Base-by-base conservation (phyloP, 192 early-diverging fungal species). In the Coemansia sp. region DNA sequence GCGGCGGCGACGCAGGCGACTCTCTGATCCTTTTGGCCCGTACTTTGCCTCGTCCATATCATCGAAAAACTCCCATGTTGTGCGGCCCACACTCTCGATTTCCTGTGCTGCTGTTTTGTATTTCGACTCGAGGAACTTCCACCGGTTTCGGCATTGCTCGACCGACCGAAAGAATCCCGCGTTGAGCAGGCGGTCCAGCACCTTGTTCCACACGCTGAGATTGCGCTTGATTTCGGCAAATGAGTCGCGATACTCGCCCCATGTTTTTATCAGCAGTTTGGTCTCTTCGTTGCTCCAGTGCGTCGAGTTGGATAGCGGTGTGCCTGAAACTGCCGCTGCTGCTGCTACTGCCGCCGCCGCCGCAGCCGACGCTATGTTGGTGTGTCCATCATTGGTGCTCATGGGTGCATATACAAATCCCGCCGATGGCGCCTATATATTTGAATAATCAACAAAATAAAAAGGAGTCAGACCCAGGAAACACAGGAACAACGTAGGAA, bases 221-320 rank as follows among this genome's bases (percentile, higher is more conserved):
- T 77, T 82, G 60, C 80, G 74, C 71, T 82, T 82, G 56, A 82
- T 82, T 62, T 77, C 80, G 26, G 80, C 80, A 67, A 82, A 82
- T 53, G 72, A 74, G 25, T 82, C 74, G 3, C 80, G 66, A 25
- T 77, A 64, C 35, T 73, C 80, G 62, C 80, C 80, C 80, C 80
- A 82, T 4, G 80, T 74, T 45, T 68, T 66, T 43, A 82, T 82
- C 17, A 82, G 59, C 16, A 78, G 71, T 37, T 57, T 65, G 14
- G 76, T 78, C 41, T 78, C 76, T 17, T 82, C 80, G 25, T 57
- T 82, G 52, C 80, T 82, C 80, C 80, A 82, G 59, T 82, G 80
- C 25, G 80, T 82, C 23, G 80, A 82, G 80, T 82, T 82, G 48
- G 62, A 64, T 27, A 75, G 48, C 23, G 62, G 52, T 35, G 59